These are phyloP conservation scores for Saccharomycopsis babjevae DNA, from an alignment of 805 yeast genomes.

Conservation along the genomic window DNA sequence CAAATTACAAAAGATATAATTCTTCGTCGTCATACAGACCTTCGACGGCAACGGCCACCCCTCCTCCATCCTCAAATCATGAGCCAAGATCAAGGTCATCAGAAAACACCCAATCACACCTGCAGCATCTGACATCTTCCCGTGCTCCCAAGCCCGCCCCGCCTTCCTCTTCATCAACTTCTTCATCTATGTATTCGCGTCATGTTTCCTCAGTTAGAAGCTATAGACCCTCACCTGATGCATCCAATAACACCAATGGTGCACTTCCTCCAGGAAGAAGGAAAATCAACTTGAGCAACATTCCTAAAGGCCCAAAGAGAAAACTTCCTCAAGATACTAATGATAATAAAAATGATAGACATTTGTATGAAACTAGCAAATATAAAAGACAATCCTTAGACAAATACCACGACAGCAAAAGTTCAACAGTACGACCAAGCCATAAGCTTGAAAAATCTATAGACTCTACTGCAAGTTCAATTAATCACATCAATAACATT, in stretches of 20 bases:
- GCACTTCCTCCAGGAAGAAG: background rate
- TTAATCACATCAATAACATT: background rate
- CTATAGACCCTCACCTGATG: background rate
- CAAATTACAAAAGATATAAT: background rate
- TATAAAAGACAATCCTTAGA: background rate
- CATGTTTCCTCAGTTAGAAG: background rate
- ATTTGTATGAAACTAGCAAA: background rate
- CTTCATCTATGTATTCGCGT: background rate
- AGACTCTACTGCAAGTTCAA: background rate
- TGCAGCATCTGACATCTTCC: background rate
- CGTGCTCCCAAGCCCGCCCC: background rate
- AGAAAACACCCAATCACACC: background rate
- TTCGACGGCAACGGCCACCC: background rate
- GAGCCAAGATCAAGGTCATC: background rate
- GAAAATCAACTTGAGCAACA: conserved; percentile 5
- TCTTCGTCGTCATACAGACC: background rate
- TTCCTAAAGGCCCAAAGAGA: conserved; percentile 18
- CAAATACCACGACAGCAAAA: background rate
- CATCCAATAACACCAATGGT: background rate
- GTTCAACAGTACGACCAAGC: background rate
- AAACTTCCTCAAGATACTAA: background rate
- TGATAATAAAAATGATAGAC: background rate
- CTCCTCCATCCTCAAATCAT: background rate
- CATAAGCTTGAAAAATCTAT: background rate
- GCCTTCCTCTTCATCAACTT: too few species aligned